A percentile compares a stretch with the other conserved stretches of the same genome.
Conservation (phyloP, 768 basidiomycete species). For the Boletus edulis region DNA sequence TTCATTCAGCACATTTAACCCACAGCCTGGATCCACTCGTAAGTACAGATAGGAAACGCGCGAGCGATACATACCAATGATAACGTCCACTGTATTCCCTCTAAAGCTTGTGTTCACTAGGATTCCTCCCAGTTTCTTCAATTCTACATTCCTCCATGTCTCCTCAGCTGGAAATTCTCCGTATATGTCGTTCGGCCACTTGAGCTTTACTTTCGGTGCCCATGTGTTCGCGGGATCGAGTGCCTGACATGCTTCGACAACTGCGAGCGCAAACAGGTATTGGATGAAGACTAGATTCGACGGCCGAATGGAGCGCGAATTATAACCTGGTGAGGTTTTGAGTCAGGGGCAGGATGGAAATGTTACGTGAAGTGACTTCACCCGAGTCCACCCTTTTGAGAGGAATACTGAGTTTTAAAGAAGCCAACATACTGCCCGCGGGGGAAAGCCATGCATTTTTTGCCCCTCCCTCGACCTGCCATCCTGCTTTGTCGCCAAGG, state of each 20-base stretch:
- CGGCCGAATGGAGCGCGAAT: slow-evolving; percentile 23
- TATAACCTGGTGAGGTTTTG: neutral
- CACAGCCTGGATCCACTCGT: slow-evolving; percentile 61
- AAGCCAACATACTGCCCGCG: slow-evolving; percentile 78
- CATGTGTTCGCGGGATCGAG: slow-evolving; percentile 44
- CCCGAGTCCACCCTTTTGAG: slow-evolving; percentile 13
- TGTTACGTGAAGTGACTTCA: neutral
- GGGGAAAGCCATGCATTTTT: slow-evolving; percentile 92
- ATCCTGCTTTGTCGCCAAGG: slow-evolving; percentile 86
- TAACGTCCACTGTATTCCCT: slow-evolving; percentile 68
- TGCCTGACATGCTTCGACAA: slow-evolving; percentile 77
- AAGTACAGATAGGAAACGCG: neutral
- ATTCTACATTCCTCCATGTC: slow-evolving; percentile 31
- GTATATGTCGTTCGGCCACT: slow-evolving; percentile 98
- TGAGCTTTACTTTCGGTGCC: slow-evolving; percentile 67
- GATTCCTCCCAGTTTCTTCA: slow-evolving; percentile 87
- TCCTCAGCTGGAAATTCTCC: slow-evolving; percentile 51
- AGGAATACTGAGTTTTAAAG: slow-evolving; percentile 23
- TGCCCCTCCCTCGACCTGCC: slow-evolving; percentile 83
- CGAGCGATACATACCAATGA: slow-evolving; percentile 63
- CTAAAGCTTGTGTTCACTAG: slow-evolving; percentile 85
- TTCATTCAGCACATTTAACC: slow-evolving; percentile 81
- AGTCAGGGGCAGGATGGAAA: neutral
- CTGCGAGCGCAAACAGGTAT: slow-evolving; percentile 86
- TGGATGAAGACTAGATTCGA: slow-evolving; percentile 87